phyloP scores from a whole-genome alignment of 2,329 filamentous ascomycete species.

The Epichloe typhina region DNA sequence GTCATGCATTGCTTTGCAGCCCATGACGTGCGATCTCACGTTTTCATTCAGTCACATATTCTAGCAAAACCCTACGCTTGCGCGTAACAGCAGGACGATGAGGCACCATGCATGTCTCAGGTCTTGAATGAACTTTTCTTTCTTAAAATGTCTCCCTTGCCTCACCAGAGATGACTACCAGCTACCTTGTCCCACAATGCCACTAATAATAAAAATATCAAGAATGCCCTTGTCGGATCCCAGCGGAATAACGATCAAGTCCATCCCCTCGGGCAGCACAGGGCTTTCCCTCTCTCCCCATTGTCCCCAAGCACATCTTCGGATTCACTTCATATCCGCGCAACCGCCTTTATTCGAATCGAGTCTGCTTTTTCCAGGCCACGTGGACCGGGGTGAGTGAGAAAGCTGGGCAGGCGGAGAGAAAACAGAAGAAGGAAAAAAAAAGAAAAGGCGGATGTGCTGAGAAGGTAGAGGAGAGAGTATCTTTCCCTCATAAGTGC shows the following conservation, averaged over 20 bases:
- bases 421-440: too few species aligned
- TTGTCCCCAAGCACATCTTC: not conserved
- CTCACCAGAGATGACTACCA: not conserved
- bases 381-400: conserved; percentile 2
- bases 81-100: too few species aligned
- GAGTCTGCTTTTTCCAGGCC: not conserved
- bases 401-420: not conserved
- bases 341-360: not conserved
- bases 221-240: not conserved
- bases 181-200: not conserved
- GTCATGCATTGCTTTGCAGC: too few species aligned
- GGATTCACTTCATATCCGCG: not conserved
- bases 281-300: conserved; percentile 91
- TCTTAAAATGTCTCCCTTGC: not conserved
- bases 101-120: too few species aligned
- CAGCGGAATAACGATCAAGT: conserved; percentile 77
- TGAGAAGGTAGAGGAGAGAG: conserved; percentile 29
- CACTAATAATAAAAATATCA: conserved; percentile 8
- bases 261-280: conserved; percentile 71
- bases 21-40: too few species aligned
- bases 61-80: too few species aligned
- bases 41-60: too few species aligned
- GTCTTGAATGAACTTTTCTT: conserved; percentile 6
- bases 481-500: conserved; percentile 99
- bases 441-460: conserved; percentile 7